Percentiles rank a stretch among this genome's conserved stretches.
Conservation (phyloP, 192 early-diverging fungal genomes). For the Linderina pennispora region DNA sequence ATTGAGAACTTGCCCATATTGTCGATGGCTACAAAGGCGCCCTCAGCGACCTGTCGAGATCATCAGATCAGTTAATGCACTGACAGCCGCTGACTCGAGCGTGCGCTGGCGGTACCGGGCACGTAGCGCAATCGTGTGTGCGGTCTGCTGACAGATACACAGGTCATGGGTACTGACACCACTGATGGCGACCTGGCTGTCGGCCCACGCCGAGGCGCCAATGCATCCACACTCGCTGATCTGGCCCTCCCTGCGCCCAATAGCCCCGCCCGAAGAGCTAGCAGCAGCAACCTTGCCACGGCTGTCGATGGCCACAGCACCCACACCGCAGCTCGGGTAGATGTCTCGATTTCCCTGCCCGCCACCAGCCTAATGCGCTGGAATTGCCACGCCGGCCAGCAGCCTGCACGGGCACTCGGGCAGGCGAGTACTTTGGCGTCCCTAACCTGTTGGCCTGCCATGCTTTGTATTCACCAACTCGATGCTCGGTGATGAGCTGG, state of each 20-base stretch:
- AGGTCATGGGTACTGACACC: not conserved
- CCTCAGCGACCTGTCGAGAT: not conserved
- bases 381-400: too few relatives aligned
- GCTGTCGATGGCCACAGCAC: not conserved
- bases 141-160: not conserved
- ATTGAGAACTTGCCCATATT: not conserved
- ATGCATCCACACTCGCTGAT: not conserved
- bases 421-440: too few relatives aligned
- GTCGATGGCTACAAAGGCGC: not conserved
- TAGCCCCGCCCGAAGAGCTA: not conserved
- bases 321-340: not conserved
- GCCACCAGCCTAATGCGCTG: too few relatives aligned
- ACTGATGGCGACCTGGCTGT: not conserved
- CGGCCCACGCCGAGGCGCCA: not conserved
- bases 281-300: not conserved
- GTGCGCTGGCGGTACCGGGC: not conserved
- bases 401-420: too few relatives aligned
- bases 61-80: not conserved
- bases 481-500: not conserved
- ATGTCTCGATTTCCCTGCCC: too few relatives aligned
- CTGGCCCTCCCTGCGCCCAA: not conserved
- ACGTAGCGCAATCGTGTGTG: not conserved
- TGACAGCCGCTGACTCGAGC: not conserved
- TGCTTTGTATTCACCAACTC: not conserved
- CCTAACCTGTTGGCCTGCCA: not conserved